Evolutionary conservation across 75 land plant genomes (phyloP).

Genomic region (Cunninghamia lanceolata): DNA sequence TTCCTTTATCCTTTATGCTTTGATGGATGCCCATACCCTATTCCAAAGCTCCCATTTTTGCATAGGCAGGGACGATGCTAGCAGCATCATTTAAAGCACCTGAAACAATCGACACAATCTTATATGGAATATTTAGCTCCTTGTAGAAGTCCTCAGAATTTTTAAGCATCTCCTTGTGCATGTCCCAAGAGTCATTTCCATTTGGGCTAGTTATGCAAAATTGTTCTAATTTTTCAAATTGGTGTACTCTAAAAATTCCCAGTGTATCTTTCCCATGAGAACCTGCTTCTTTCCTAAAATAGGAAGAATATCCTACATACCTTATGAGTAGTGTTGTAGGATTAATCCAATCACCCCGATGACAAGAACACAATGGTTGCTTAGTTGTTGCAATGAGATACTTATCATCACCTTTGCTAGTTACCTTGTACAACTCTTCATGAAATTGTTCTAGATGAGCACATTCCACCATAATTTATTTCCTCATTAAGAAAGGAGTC

Average conservation of each 20-base stretch:
- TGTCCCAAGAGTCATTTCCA: slow-evolving; percentile 77
- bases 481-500: slow-evolving; percentile 94
- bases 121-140: too few relatives aligned
- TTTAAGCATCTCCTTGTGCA: too few relatives aligned
- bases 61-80: too few relatives aligned
- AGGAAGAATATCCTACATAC: slow-evolving; percentile 83
- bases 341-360: slow-evolving; percentile 84
- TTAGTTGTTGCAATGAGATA: slow-evolving; percentile 97
- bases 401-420: slow-evolving; percentile 96
- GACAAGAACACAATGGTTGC: slow-evolving; percentile 90
- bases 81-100: too few relatives aligned
- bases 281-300: slow-evolving; percentile 96
- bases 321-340: too few relatives aligned
- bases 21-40: too few relatives aligned
- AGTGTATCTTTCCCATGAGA: slow-evolving; percentile 93
- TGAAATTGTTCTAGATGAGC: slow-evolving; percentile 94
- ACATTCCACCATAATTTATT: slow-evolving; percentile 92
- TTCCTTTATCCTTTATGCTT: too few relatives aligned
- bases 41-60: too few relatives aligned
- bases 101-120: too few relatives aligned
- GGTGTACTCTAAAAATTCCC: slow-evolving; percentile 91
- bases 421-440: slow-evolving; percentile 97
- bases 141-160: too few relatives aligned
- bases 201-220: slow-evolving; percentile 87
- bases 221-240: slow-evolving; percentile 95